phyloP scores from a whole-genome alignment of 352 stramenopile genomes.

The Phytophthora ramorum region DNA sequence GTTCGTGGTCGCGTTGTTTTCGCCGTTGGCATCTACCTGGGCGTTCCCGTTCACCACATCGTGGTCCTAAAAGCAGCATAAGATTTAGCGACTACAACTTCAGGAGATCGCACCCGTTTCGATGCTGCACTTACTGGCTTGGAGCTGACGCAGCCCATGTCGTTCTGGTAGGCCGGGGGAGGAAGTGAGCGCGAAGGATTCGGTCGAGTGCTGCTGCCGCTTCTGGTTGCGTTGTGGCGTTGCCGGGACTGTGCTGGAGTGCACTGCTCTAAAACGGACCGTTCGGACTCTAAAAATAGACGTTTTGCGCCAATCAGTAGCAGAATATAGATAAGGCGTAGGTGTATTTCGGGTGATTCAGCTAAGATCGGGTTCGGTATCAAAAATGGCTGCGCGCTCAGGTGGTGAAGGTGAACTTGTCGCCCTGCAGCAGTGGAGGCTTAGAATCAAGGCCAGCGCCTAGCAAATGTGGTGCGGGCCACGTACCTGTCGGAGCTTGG shows the following conservation, averaged over 20 bases:
- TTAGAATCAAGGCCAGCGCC: conserved; percentile 19
- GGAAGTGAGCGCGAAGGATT: conserved; percentile 13
- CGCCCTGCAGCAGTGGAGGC: conserved; percentile 45
- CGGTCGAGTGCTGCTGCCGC: conserved; percentile 30
- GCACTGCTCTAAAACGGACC: conserved; percentile 34
- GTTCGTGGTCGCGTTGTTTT: conserved; percentile 34
- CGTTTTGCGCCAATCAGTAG: conserved; percentile 24
- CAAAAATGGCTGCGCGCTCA: conserved; percentile 39
- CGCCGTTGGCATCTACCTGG: conserved; percentile 41
- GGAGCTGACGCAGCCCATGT: conserved; percentile 80
- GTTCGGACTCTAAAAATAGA: conserved; percentile 33
- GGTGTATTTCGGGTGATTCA: conserved; percentile 35
- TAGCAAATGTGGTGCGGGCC: not conserved
- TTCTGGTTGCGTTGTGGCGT: conserved; percentile 45
- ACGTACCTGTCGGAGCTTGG: conserved; percentile 79
- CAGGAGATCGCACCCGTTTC: not conserved
- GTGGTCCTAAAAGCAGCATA: conserved; percentile 31
- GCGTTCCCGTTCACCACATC: conserved; percentile 57
- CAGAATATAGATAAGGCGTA: conserved; percentile 1
- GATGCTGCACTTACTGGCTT: conserved; percentile 58
- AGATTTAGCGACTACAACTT: conserved; percentile 4
- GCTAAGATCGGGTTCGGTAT: conserved; percentile 1
- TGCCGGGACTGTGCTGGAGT: conserved; percentile 7
- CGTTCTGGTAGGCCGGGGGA: conserved; percentile 12
- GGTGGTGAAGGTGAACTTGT: conserved; percentile 82